Evolutionary conservation across 2,329 filamentous ascomycete species (phyloP).

Genomic region (Bipolaris oryzae): DNA sequence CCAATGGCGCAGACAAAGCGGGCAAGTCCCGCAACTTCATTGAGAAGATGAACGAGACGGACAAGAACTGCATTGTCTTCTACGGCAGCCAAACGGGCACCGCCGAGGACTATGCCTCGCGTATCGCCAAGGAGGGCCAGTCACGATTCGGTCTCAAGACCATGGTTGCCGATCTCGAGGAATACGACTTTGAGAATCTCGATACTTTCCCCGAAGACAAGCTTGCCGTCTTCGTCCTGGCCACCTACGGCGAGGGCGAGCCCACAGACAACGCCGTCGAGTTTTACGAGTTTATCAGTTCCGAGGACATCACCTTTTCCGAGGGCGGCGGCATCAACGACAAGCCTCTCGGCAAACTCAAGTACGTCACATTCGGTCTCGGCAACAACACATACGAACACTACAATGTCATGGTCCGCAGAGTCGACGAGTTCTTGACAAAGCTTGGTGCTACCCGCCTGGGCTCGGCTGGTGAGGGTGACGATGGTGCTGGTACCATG

Average conservation of each 20-base stretch:
- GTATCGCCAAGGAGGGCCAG: constrained; percentile 95
- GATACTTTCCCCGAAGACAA: constrained; percentile 89
- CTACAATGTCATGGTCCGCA: constrained; percentile 98
- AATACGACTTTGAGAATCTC: constrained; percentile 95
- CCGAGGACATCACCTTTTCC: constrained; percentile 81
- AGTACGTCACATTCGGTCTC: constrained; percentile 93
- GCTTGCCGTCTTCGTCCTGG: constrained; percentile 91
- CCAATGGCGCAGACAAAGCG: constrained; percentile 69
- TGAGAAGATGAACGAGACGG: constrained; percentile 92
- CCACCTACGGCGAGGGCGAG: constrained; percentile 97
- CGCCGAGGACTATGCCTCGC: constrained; percentile 95
- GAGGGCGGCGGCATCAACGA: constrained; percentile 67
- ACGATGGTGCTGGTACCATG: constrained; percentile 98
- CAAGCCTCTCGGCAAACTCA: constrained; percentile 78
- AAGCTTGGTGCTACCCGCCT: constrained; percentile 85
- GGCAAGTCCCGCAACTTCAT: constrained; percentile 90
- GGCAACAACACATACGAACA: constrained; percentile 99
- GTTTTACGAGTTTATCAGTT: constrained; percentile 94
- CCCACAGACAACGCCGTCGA: constrained; percentile 98
- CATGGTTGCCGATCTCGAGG: constrained; percentile 97
- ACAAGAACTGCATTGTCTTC: constrained; percentile 98
- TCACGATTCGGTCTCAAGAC: constrained; percentile 95
- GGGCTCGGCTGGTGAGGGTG: constrained; percentile 88
- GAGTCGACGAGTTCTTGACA: constrained; percentile 79
- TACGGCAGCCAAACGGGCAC: constrained; percentile 99